These are phyloP conservation scores for Thoreauomyces humboldtii DNA, from an alignment of 192 early-diverging fungal genomes.

Conservation along the genomic window DNA sequence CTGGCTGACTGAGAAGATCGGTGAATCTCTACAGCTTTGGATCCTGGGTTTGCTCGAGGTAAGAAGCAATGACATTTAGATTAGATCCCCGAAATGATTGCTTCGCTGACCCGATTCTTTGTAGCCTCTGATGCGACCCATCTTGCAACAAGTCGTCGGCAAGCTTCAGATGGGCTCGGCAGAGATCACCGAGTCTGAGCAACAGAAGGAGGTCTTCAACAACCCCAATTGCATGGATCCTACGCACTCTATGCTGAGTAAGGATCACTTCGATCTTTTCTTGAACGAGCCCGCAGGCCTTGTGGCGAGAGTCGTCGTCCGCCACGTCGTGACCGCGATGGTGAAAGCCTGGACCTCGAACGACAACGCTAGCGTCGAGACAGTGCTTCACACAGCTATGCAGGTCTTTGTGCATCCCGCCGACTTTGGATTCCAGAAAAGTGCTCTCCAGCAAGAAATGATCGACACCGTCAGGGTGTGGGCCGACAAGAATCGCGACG, in stretches of 20 bases:
- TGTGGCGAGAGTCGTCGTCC: constrained; percentile 23
- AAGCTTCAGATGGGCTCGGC: constrained; percentile 24
- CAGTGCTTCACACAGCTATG: constrained; percentile 19
- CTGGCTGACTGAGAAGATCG: constrained; percentile 31
- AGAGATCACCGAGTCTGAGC: constrained; percentile 5
- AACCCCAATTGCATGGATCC: constrained; percentile 30
- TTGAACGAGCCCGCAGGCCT: constrained; percentile 28
- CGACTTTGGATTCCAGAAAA: constrained; percentile 21
- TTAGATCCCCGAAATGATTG: neutral
- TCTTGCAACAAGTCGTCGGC: constrained; percentile 17
- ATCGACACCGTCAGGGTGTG: constrained; percentile 17
- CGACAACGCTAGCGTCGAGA: neutral
- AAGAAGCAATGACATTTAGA: neutral
- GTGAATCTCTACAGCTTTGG: constrained; percentile 22
- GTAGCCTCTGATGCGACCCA: constrained; percentile 18
- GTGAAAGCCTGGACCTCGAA: constrained; percentile 24
- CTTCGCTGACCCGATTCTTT: neutral
- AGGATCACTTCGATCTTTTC: constrained; percentile 32
- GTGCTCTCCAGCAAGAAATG: constrained; percentile 20
- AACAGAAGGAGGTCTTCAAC: constrained; percentile 26
- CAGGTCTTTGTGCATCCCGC: constrained; percentile 31
- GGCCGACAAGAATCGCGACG: constrained; percentile 17
- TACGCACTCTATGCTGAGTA: constrained; percentile 26
- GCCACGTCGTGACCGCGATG: constrained; percentile 17
- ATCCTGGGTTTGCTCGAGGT: constrained; percentile 23